phyloP scores from a whole-genome alignment of 1,284 basidiomycete genomes.

The Ustilago crameri region DNA sequence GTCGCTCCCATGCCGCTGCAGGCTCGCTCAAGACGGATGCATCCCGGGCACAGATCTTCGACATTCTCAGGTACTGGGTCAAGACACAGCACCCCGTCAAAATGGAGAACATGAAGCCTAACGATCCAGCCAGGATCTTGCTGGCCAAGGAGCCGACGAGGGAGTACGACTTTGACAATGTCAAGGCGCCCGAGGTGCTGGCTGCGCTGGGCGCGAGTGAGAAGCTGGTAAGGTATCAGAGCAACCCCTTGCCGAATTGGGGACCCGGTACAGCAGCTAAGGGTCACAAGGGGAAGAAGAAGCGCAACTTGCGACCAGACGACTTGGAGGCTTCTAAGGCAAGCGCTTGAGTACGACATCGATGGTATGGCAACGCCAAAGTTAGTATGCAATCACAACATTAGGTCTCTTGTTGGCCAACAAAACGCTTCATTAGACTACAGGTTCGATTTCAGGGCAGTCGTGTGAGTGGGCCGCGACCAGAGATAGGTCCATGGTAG shows the following conservation, averaged over 20 bases:
- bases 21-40: constrained; percentile 94
- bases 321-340: constrained; percentile 16
- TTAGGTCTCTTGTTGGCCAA: too few relatives aligned
- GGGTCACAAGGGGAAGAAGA: constrained; percentile 55
- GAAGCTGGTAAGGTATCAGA: constrained; percentile 78
- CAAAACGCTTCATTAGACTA: too few relatives aligned
- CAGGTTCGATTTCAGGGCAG: too few relatives aligned
- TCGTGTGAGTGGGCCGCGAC: too few relatives aligned
- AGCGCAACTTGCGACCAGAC: constrained; percentile 43
- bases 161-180: constrained; percentile 46
- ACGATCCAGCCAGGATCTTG: constrained; percentile 76
- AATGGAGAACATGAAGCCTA: constrained; percentile 73
- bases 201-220: constrained; percentile 28
- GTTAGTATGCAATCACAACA: not conserved
- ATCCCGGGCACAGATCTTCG: constrained; percentile 78
- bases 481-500: too few relatives aligned
- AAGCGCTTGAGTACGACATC: not conserved
- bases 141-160: constrained; percentile 72
- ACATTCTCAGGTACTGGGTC: constrained; percentile 85
- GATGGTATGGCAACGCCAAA: not conserved
- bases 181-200: constrained; percentile 33
- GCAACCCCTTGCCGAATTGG: constrained; percentile 91
- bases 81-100: constrained; percentile 77
- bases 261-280: constrained; percentile 74
- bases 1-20: constrained; percentile 86